Evolutionary conservation across 2,329 filamentous ascomycete species (phyloP), one percentile per base, ranked within the genome.

Genomic region (Fusarium xyrophilum): DNA sequence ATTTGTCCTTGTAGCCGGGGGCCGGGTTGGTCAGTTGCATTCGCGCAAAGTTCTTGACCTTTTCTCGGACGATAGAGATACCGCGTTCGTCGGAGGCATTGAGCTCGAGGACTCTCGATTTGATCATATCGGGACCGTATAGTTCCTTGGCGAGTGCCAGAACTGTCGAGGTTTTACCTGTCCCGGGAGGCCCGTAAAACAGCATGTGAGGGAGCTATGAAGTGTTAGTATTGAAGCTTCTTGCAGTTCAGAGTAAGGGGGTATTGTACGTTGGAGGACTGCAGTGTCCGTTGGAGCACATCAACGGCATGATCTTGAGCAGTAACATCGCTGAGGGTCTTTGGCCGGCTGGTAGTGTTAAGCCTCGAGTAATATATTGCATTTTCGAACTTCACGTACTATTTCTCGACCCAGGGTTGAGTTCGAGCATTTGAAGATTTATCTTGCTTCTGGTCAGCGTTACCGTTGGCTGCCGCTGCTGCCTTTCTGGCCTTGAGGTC

Each of bases 381-480:
- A 28, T 27, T n/a, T n/a, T 46, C n/a, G 53, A 40, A 30, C 43
- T 23, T 43, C 15, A 65, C 86, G 67, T 84, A 97, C 95, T 97
- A 98, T 92, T 98, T 98, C 83, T 98, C 96, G 55, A 98, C 95
- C 96, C 96, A 99, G 74, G 96, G 96, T 76, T 97, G 95, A 12
- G 74, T 72, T 89, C 84, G 75, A 87, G 86, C 71, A 85, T 90
- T 75, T 84, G 85, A 61, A 82, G 86, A 72, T 69, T 85, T 86
- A 65, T 89, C 85, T 56, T 84, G 79, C 79, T 95, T 97, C 55
- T 85, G 85, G 44, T 90, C 88, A 23, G 86, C 80, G 61, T 81
- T 77, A 51, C 85, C 85, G 78, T 88, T 91, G 40, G 87, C 89
- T 19, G 89, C 91, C 17, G 91, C 89, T 14, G 89, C 91, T 56